Evolutionary conservation across 2,329 filamentous ascomycete species (phyloP).

Genomic region (Colletotrichum sp.): DNA sequence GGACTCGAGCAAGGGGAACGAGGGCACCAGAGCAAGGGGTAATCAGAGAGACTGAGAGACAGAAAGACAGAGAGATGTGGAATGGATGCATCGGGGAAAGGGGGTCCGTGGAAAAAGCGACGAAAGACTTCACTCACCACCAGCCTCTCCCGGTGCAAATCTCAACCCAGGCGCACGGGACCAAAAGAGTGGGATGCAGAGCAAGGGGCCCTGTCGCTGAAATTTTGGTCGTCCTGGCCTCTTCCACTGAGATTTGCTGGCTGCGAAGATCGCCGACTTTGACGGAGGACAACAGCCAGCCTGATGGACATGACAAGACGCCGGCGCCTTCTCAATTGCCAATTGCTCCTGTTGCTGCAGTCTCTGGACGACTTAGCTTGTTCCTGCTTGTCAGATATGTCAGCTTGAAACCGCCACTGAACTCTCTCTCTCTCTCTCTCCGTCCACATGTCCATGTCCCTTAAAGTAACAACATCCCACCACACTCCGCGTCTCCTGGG

Average conservation of each 20-base stretch:
- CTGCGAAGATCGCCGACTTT: not conserved
- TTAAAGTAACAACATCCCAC: not conserved
- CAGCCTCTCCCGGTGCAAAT: not conserved
- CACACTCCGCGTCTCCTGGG: not conserved
- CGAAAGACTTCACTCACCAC: not conserved
- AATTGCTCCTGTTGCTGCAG: not conserved
- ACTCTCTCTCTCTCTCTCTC: not conserved
- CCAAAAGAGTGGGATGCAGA: not conserved
- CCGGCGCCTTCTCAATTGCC: not conserved
- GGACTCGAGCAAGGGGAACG: not conserved
- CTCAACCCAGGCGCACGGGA: constrained; percentile 9
- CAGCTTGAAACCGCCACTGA: not conserved
- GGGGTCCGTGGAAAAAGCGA: not conserved
- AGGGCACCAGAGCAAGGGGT: not conserved
- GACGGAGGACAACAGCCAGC: not conserved
- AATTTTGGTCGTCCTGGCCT: not conserved
- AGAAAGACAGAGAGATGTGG: not conserved
- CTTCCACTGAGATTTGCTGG: not conserved
- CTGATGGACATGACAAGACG: not conserved
- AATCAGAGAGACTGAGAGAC: not conserved
- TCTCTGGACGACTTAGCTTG: not conserved
- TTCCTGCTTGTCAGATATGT: not conserved
- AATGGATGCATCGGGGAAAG: not conserved
- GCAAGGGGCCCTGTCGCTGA: not conserved
- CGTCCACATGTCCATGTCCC: not conserved